A percentile compares a stretch with the other conserved stretches of the same genome.
Evolutionary conservation across 768 basidiomycete species (phyloP).

Genomic region (Phaffia tasmanica): DNA sequence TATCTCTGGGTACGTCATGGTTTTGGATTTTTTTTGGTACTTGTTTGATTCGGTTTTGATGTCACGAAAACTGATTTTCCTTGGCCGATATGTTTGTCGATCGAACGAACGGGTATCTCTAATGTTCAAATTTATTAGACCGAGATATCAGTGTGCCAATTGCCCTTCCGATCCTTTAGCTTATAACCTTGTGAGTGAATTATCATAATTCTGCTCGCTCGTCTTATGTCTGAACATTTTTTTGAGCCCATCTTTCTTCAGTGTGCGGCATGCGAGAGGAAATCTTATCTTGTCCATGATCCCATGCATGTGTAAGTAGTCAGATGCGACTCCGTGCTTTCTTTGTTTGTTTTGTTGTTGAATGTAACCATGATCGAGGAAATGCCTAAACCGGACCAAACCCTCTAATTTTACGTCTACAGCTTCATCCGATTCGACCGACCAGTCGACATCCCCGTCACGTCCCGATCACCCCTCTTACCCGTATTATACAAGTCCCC

Average conservation of each 20-base stretch:
- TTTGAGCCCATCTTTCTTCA: constrained; percentile 35
- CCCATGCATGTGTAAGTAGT: constrained; percentile 51
- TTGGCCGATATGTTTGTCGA: no score
- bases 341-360: no score
- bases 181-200: constrained; percentile 58
- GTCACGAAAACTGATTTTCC: no score
- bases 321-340: no score
- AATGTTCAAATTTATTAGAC: constrained; percentile 39
- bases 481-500: constrained; percentile 40
- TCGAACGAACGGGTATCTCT: no score
- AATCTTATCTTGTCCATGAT: constrained; percentile 69
- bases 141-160: constrained; percentile 78
- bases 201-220: neutral
- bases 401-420: no score
- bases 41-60: no score
- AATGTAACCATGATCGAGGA: no score
- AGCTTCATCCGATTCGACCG: constrained; percentile 72
- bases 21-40: no score
- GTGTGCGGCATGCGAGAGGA: constrained; percentile 70
- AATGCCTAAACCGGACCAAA: no score
- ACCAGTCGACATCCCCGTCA: constrained; percentile 56
- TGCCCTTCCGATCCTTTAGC: constrained; percentile 63
- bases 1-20: constrained; percentile 42
- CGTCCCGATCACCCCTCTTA: constrained; percentile 51
- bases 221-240: neutral